These are phyloP conservation scores for Amaranthus hypochondriacus DNA, from an alignment of 148 eudicot genomes.

Conservation along the genomic window DNA sequence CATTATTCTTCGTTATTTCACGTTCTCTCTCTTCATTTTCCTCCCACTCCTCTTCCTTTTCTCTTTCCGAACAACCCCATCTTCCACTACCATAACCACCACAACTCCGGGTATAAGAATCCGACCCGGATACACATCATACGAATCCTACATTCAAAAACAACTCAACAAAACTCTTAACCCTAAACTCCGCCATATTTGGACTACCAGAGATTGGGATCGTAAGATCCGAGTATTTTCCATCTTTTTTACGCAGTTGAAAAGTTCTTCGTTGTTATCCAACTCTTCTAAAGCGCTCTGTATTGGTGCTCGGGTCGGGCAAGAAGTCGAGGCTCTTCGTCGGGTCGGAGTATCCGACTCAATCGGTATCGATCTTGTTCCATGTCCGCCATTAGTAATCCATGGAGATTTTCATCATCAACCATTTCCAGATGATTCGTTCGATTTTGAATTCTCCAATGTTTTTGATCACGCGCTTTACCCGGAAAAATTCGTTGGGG, in stretches of 20 bases:
- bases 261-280: conserved; percentile 20
- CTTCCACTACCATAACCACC: conserved; percentile 16
- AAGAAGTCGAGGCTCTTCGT: conserved; percentile 70
- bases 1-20: conserved; percentile 35
- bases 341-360: conserved; percentile 66
- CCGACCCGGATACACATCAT: conserved; percentile 72
- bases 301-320: conserved; percentile 85
- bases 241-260: conserved; percentile 42
- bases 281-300: conserved; percentile 52
- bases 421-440: conserved; percentile 49
- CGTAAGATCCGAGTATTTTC: conserved; percentile 67
- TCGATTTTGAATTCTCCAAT: conserved; percentile 80
- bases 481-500: conserved; percentile 57
- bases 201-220: conserved; percentile 91
- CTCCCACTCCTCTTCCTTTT: conserved; percentile 37
- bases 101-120: conserved; percentile 42
- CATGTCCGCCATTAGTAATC: conserved; percentile 70
- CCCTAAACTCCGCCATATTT: conserved; percentile 65
- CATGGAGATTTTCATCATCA: conserved; percentile 74
- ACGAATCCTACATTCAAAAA: conserved; percentile 61
- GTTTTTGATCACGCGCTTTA: conserved; percentile 90
- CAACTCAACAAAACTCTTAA: conserved; percentile 88
- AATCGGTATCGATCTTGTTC: conserved; percentile 73
- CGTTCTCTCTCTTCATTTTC: conserved; percentile 37
- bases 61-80: conserved; percentile 26